A percentile compares a stretch with the other conserved stretches of the same genome.
These are phyloP conservation scores for Termitomyces sp. DNA, from an alignment of 768 basidiomycete genomes.

Conservation along the genomic window DNA sequence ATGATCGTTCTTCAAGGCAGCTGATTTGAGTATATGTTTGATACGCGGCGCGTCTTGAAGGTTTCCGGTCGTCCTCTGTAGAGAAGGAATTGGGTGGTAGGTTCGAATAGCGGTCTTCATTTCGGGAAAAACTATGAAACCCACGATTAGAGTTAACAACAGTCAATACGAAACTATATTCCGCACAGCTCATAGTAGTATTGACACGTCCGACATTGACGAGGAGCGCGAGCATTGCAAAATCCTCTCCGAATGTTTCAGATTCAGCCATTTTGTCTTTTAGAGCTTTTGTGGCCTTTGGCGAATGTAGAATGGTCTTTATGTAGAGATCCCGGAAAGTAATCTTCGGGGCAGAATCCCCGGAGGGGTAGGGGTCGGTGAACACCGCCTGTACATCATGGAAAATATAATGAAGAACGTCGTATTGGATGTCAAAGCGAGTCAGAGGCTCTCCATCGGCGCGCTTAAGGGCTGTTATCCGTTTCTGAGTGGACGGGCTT, in stretches of 20 bases:
- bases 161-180: constrained; percentile 25
- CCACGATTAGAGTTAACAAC: constrained; percentile 3
- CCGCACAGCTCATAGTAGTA: constrained; percentile 75
- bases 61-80: constrained; percentile 68
- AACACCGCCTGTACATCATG: constrained; percentile 58
- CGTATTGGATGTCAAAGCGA: constrained; percentile 71
- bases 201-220: constrained; percentile 81
- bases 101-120: constrained; percentile 76
- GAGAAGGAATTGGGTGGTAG: constrained; percentile 73
- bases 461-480: constrained; percentile 46
- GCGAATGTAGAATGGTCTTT: constrained; percentile 48
- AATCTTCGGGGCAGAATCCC: constrained; percentile 29
- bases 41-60: constrained; percentile 78
- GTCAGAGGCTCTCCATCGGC: constrained; percentile 65
- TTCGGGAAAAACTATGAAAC: constrained; percentile 63
- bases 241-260: constrained; percentile 57
- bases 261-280: constrained; percentile 70
- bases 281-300: constrained; percentile 66
- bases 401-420: constrained; percentile 78
- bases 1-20: constrained; percentile 45
- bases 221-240: constrained; percentile 71
- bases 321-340: constrained; percentile 64
- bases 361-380: constrained; percentile 38
- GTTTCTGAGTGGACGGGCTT: constrained; percentile 37
- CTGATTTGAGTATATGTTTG: constrained; percentile 69